Percentiles rank a stretch among this genome's conserved stretches.
Conservation (phyloP, 2,329 filamentous ascomycete species). For the Paecilomyces fulvus region DNA sequence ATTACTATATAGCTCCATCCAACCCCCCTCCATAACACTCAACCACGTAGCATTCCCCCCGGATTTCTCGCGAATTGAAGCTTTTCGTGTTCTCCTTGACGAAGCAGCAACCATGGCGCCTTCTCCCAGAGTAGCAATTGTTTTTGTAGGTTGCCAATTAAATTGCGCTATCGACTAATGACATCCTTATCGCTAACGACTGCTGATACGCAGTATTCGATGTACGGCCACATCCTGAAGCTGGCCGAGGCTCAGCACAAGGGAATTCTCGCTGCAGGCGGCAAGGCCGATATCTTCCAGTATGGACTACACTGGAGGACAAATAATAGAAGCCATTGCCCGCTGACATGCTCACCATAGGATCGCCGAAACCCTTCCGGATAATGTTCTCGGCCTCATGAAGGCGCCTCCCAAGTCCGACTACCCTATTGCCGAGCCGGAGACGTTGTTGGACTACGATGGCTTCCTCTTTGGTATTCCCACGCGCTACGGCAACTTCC, state of each 20-base stretch:
- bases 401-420: slow-evolving; percentile 69
- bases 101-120: slow-evolving; percentile 56
- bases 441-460: slow-evolving; percentile 66
- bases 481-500: slow-evolving; percentile 95
- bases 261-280: slow-evolving; percentile 82
- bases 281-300: slow-evolving; percentile 74
- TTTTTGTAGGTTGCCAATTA: slow-evolving; percentile 57
- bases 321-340: background rate
- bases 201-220: slow-evolving; percentile 60
- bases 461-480: slow-evolving; percentile 90
- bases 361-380: slow-evolving; percentile 76
- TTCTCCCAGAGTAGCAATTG: slow-evolving; percentile 70
- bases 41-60: background rate
- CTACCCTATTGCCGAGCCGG: slow-evolving; percentile 55
- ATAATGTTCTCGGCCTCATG: slow-evolving; percentile 85
- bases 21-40: background rate
- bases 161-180: slow-evolving; percentile 13
- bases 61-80: background rate
- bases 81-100: background rate
- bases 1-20: background rate
- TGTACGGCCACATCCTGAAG: slow-evolving; percentile 82
- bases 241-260: slow-evolving; percentile 84
- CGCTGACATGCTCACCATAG: slow-evolving; percentile 30
- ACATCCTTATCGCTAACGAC: background rate
- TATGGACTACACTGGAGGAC: slow-evolving; percentile 30